These are phyloP conservation scores for Delitschia confertaspora DNA, from an alignment of 495 filamentous ascomycete species.

Conservation along the genomic window DNA sequence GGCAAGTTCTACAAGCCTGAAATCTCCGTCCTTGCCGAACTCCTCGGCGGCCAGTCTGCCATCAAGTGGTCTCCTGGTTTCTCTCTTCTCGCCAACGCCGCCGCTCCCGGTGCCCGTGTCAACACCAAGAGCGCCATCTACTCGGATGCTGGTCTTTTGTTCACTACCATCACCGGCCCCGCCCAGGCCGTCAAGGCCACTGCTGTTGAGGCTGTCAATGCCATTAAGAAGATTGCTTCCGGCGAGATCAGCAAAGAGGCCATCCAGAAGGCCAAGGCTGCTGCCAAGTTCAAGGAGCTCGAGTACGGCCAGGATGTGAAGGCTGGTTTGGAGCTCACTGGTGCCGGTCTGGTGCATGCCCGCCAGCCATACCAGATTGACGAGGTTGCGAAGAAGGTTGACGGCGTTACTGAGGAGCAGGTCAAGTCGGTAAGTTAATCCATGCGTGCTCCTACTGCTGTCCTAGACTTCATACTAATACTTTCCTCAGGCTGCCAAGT, in stretches of 20 bases:
- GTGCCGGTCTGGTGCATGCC: slow-evolving; percentile 67
- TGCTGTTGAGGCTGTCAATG: slow-evolving; percentile 58
- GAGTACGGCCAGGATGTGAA: slow-evolving; percentile 68
- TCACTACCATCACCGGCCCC: slow-evolving; percentile 65
- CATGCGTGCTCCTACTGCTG: slow-evolving; percentile 24
- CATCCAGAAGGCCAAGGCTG: slow-evolving; percentile 79
- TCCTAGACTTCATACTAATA: slow-evolving; percentile 12
- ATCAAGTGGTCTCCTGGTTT: slow-evolving; percentile 97
- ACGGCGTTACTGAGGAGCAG: slow-evolving; percentile 70
- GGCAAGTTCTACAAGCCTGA: slow-evolving; percentile 76
- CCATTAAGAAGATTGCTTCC: slow-evolving; percentile 66
- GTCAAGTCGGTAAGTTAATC: slow-evolving; percentile 69
- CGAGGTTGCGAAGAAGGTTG: slow-evolving; percentile 68
- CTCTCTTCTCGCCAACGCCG: slow-evolving; percentile 73
- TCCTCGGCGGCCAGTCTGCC: slow-evolving; percentile 79
- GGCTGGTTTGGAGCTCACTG: slow-evolving; percentile 60
- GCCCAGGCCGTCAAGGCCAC: slow-evolving; percentile 57
- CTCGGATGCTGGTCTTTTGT: slow-evolving; percentile 87
- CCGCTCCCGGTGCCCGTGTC: slow-evolving; percentile 55
- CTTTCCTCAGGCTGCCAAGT: slow-evolving; percentile 63
- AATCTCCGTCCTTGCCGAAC: slow-evolving; percentile 74
- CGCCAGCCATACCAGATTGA: slow-evolving; percentile 80
- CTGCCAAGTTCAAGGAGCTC: slow-evolving; percentile 87
- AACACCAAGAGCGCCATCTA: slow-evolving; percentile 71
- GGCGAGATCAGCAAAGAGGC: slow-evolving; percentile 73